These are phyloP conservation scores for Picochlorum sp. DNA, from an alignment of 139 green algal genomes.

Conservation along the genomic window DNA sequence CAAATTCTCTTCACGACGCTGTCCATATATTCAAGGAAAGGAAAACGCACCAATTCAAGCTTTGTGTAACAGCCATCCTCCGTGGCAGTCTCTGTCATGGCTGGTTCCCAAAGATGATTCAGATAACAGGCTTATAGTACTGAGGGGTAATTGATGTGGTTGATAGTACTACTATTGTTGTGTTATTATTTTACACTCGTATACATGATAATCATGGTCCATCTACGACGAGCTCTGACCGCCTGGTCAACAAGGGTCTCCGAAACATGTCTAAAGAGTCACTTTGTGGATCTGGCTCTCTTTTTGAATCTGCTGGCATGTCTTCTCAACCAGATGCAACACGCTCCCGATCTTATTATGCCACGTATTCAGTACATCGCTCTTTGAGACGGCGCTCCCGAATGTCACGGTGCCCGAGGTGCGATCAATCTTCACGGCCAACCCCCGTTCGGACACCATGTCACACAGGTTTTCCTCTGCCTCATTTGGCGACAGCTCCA, in stretches of 20 bases:
- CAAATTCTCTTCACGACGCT: too few species aligned
- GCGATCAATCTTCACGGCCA: constrained; percentile 87
- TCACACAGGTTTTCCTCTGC: constrained; percentile 85
- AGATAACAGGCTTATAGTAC: too few species aligned
- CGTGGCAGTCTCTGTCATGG: too few species aligned
- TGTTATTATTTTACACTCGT: too few species aligned
- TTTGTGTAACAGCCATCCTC: too few species aligned
- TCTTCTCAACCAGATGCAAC: constrained; percentile 83
- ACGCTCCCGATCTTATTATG: constrained; percentile 68
- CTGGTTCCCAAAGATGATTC: too few species aligned
- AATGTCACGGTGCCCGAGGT: constrained; percentile 82
- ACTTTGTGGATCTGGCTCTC: constrained; percentile 87
- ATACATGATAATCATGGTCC: too few species aligned
- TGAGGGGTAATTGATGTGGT: too few species aligned
- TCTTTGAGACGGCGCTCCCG: constrained; percentile 27
- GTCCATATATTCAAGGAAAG: too few species aligned
- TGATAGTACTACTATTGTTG: too few species aligned
- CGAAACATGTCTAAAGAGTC: constrained; percentile 22
- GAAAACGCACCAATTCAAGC: too few species aligned
- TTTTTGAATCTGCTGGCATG: constrained; percentile 86
- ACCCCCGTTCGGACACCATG: constrained; percentile 72
- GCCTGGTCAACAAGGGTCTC: neutral
- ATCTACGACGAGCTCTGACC: neutral
- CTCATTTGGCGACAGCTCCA: constrained; percentile 68
- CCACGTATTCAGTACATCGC: constrained; percentile 76